Evolutionary conservation across 1,139 yeast genomes (phyloP), one percentile per base, ranked within the genome.

Genomic region (Kurtzmaniella quercitrusa): DNA sequence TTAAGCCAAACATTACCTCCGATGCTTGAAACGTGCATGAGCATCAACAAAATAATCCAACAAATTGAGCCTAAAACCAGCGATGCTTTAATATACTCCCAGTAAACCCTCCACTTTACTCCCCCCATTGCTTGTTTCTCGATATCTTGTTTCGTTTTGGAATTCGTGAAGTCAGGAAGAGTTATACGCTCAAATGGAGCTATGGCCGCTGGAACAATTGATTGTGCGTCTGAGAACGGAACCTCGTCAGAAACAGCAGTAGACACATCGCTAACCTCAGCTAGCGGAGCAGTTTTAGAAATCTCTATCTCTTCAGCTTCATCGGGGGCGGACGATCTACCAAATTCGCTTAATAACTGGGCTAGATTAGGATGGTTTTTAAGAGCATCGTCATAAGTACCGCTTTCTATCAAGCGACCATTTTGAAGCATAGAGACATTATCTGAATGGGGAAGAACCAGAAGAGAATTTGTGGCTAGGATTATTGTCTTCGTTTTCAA

Each of bases 1-100:
- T 80, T 80, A 47, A 80, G 63, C 83, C 84, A 79, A 52, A 76
- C 78, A 48, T 72, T 76, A 38, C 78, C 78, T 2, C 52, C 52
- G 12, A 61, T 55, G 0, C 60, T 50, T 3, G 54, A 50, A 3
- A 49, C 39, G 2, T 56, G 47, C 5, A 57, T 45, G 5, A 49
- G 14, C 0, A 56, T 40, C 8, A 51, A 35, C 50, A 56, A 57
- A 1, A 49, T 32, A n/a, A 42, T n/a, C 45, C 45, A 42, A 5
- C 17, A 5, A 2, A 48, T 19, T 18, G 50, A 51, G 5, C 65
- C 66, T 1, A 49, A 37, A 7, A 54, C 35, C 1, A 64, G 59
- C 39, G 65, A 60, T 3, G 66, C 65, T 36, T 47, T 49, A 17
- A 54, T 50, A 49, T 63, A 55, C 39, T 55, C 50, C 39, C 37